Evolutionary conservation across 345 rosid genomes (phyloP).

Genomic region (Citrus maxima): DNA sequence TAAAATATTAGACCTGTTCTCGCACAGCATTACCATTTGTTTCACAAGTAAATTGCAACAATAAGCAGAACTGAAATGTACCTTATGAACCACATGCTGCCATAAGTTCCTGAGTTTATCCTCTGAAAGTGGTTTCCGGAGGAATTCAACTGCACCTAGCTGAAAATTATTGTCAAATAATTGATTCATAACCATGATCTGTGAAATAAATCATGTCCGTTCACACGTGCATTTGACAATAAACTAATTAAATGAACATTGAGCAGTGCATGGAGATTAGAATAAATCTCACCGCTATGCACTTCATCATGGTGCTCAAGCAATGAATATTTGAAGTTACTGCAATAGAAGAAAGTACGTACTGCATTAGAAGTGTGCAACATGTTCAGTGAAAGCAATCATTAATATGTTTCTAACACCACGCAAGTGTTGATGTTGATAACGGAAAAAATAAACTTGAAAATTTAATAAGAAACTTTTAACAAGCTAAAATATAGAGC

Average conservation of each 20-base stretch:
- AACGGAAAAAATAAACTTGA: neutral
- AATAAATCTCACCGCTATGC: conserved; percentile 73
- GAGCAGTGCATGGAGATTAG: neutral
- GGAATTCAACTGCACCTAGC: conserved; percentile 99
- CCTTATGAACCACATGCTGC: conserved; percentile 99
- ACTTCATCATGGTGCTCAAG: conserved; percentile 84
- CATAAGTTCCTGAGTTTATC: conserved; percentile 87
- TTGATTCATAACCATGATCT: neutral
- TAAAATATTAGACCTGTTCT: conserved; percentile 21
- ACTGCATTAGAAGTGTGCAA: conserved; percentile 21
- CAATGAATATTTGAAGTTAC: conserved; percentile 81
- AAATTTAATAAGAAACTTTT: neutral
- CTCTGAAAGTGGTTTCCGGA: conserved; percentile 71
- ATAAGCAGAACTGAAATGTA: conserved; percentile 13
- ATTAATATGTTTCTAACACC: neutral
- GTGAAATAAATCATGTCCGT: neutral
- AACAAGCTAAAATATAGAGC: neutral
- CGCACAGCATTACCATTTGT: neutral
- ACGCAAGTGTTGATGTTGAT: neutral
- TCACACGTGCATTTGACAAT: too few relatives aligned
- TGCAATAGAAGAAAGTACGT: conserved; percentile 31
- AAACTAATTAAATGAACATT: neutral
- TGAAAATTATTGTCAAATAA: conserved; percentile 41
- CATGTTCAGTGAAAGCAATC: neutral
- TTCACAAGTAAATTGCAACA: neutral